Evolutionary conservation across 2,329 filamentous ascomycete species (phyloP).

Genomic region (Cladosporium phlei): DNA sequence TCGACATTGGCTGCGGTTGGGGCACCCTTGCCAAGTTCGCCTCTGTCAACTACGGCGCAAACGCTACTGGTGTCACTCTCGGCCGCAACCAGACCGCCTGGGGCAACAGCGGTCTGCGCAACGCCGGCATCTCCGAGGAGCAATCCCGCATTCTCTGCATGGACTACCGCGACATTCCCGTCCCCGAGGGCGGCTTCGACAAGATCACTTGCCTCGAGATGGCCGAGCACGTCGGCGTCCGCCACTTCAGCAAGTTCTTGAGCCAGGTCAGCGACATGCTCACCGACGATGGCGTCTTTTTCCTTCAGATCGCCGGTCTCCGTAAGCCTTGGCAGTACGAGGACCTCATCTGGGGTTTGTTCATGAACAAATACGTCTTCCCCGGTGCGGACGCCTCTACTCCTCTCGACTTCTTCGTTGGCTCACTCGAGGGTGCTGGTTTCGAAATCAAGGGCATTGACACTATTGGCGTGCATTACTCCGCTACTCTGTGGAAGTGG

Average conservation of each 20-base stretch:
- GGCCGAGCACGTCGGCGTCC: slow-evolving; percentile 96
- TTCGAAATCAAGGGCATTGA: slow-evolving; percentile 90
- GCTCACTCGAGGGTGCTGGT: slow-evolving; percentile 77
- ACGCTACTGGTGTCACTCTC: slow-evolving; percentile 84
- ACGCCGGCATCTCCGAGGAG: slow-evolving; percentile 73
- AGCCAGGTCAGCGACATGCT: slow-evolving; percentile 91
- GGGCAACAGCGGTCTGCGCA: slow-evolving; percentile 86
- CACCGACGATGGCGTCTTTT: slow-evolving; percentile 92
- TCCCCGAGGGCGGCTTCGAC: slow-evolving; percentile 68
- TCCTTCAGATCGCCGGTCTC: slow-evolving; percentile 90
- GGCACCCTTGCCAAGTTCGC: slow-evolving; percentile 93
- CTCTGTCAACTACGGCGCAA: slow-evolving; percentile 82
- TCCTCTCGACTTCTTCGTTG: slow-evolving; percentile 80
- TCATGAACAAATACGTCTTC: slow-evolving; percentile 97
- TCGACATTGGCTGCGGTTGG: slow-evolving; percentile 98
- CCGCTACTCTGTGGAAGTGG: slow-evolving; percentile 94
- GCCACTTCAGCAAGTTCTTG: slow-evolving; percentile 76
- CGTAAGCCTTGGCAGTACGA: slow-evolving; percentile 96
- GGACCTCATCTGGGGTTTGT: slow-evolving; percentile 94
- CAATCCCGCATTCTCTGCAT: slow-evolving; percentile 92
- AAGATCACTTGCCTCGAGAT: slow-evolving; percentile 98
- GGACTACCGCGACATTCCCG: slow-evolving; percentile 91
- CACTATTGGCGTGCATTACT: slow-evolving; percentile 95
- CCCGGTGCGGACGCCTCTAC: slow-evolving; percentile 94
- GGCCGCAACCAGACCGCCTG: slow-evolving; percentile 94